These are phyloP conservation scores for Amphicarpaea edgeworthii DNA, from an alignment of 306 rosid species.

Conservation along the genomic window DNA sequence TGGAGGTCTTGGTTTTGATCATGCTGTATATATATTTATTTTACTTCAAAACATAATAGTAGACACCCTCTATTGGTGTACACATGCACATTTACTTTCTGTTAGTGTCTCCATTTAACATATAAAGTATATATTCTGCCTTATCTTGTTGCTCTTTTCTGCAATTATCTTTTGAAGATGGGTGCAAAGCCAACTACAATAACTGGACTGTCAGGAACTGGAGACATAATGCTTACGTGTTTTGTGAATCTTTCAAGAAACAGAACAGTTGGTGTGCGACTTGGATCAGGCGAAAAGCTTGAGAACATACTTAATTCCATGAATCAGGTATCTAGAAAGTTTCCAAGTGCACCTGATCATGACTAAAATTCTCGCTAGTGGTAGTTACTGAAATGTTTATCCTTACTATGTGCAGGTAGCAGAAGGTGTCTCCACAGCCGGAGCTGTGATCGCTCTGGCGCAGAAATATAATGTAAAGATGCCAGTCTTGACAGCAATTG, in stretches of 20 bases:
- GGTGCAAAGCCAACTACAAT: conserved; percentile 93
- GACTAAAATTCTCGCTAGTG: neutral
- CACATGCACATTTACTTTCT: neutral
- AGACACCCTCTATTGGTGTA: neutral
- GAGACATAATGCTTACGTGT: conserved; percentile 96
- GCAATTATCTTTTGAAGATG: conserved; percentile 67
- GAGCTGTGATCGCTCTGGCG: conserved; percentile 93
- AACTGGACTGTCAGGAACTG: conserved; percentile 91
- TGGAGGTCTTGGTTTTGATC: neutral
- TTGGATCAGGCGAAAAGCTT: conserved; percentile 87
- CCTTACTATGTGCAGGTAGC: conserved; percentile 66
- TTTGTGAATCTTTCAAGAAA: conserved; percentile 94
- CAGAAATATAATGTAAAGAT: conserved; percentile 89
- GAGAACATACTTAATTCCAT: conserved; percentile 79
- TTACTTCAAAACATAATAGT: conserved; percentile 2
- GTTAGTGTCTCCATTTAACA: conserved; percentile 1
- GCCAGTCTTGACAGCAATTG: conserved; percentile 98
- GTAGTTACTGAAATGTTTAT: conserved; percentile 8
- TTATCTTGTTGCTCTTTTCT: conserved; percentile 12
- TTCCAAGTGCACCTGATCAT: conserved; percentile 1
- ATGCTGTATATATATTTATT: neutral
- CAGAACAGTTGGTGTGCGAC: conserved; percentile 89
- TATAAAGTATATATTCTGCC: neutral
- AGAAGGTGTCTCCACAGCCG: conserved; percentile 94
- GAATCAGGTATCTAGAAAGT: conserved; percentile 71